A percentile compares a stretch with the other conserved stretches of the same genome.
These are phyloP conservation scores for Penicillium sp. DNA, from an alignment of 2,329 filamentous ascomycete genomes.

Conservation along the genomic window DNA sequence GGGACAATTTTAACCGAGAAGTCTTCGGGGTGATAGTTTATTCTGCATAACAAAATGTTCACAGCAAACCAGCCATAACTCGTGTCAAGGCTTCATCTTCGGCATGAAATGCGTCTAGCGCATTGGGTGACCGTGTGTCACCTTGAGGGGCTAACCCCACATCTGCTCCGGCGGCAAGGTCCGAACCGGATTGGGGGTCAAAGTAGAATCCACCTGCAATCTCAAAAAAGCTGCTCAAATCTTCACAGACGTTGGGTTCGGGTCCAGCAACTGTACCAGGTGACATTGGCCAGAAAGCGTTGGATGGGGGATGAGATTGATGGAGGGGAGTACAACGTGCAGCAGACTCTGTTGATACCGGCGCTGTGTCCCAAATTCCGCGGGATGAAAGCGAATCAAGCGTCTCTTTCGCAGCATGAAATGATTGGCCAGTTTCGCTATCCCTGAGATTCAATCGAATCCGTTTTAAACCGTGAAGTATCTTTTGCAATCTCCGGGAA, in stretches of 20 bases:
- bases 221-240: slow-evolving; percentile 62
- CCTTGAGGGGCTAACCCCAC: slow-evolving; percentile 12
- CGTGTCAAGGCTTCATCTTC: slow-evolving; percentile 38
- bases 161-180: slow-evolving; percentile 8
- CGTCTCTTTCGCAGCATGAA: too few relatives aligned
- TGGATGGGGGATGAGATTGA: slow-evolving; percentile 6
- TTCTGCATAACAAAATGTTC: not conserved
- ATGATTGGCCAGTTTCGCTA: not conserved
- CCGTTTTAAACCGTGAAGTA: slow-evolving; percentile 58
- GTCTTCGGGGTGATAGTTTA: too few relatives aligned
- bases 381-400: too few relatives aligned
- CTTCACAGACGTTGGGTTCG: slow-evolving; percentile 41
- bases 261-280: slow-evolving; percentile 9
- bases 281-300: slow-evolving; percentile 21
- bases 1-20: not conserved
- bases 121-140: slow-evolving; percentile 10
- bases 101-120: slow-evolving; percentile 32
- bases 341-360: slow-evolving; percentile 5
- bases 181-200: slow-evolving; percentile 18
- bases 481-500: slow-evolving; percentile 59
- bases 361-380: not conserved
- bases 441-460: slow-evolving; percentile 53
- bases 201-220: slow-evolving; percentile 53
- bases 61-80: slow-evolving; percentile 38
- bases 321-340: slow-evolving; percentile 3